These are phyloP conservation scores for Amanita subjunquillea DNA, from an alignment of 768 basidiomycete genomes.

Conservation along the genomic window DNA sequence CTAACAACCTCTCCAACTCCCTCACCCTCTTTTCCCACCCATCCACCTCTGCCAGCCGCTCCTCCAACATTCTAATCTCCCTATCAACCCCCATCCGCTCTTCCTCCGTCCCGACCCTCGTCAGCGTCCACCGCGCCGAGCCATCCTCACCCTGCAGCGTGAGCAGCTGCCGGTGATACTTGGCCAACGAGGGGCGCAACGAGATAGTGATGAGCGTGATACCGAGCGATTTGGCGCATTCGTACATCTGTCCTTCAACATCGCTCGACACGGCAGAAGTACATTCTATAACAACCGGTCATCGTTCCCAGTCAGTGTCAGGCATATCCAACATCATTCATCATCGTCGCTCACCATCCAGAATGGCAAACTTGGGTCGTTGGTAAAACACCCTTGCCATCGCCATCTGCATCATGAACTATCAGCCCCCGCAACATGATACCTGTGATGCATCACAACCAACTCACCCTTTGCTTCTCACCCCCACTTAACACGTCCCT, in stretches of 20 bases:
- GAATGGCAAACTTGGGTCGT: conserved; percentile 68
- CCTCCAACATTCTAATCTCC: conserved; percentile 62
- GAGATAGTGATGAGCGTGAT: conserved; percentile 94
- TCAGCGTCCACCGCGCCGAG: conserved; percentile 61
- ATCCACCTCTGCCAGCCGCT: conserved; percentile 58
- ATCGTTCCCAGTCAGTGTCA: not conserved
- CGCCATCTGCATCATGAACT: conserved; percentile 49
- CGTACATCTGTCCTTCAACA: conserved; percentile 94
- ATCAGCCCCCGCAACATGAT: not conserved
- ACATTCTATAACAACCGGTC: conserved; percentile 47
- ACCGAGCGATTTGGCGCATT: conserved; percentile 77
- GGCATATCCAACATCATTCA: too few species aligned
- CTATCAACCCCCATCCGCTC: conserved; percentile 66
- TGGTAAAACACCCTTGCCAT: conserved; percentile 93
- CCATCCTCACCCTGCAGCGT: conserved; percentile 61
- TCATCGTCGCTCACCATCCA: conserved; percentile 56
- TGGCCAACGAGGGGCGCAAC: conserved; percentile 72
- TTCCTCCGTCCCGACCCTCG: conserved; percentile 61
- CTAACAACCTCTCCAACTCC: conserved; percentile 51
- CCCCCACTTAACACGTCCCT: conserved; percentile 92
- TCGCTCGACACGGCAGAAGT: conserved; percentile 94
- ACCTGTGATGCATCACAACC: not conserved
- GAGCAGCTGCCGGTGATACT: conserved; percentile 83
- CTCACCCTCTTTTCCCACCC: conserved; percentile 61
- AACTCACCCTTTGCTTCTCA: conserved; percentile 81